phyloP scores from a whole-genome alignment of 306 rosid species.

The Hippophae tibetana region DNA sequence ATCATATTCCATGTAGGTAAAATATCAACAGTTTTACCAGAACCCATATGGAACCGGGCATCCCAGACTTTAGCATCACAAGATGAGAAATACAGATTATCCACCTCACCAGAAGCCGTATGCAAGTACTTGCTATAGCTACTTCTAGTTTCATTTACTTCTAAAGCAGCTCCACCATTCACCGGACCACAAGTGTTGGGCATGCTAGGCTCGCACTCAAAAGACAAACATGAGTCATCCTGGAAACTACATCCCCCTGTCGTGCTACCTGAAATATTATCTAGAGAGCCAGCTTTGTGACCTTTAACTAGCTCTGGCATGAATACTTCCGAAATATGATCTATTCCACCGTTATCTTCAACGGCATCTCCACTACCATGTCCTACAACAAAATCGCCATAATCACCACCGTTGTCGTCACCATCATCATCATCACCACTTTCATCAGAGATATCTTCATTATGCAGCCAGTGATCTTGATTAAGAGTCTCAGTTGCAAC shows the following conservation, averaged over 20 bases:
- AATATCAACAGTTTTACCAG: slow-evolving; percentile 30
- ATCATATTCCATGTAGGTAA: slow-evolving; percentile 48
- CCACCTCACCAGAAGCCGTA: slow-evolving; percentile 18
- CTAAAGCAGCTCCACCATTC: slow-evolving; percentile 19
- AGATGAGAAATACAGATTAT: slow-evolving; percentile 27
- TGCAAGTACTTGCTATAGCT: slow-evolving; percentile 20
- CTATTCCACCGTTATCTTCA: slow-evolving; percentile 11
- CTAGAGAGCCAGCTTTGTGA: slow-evolving; percentile 12
- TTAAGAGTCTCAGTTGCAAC: slow-evolving; percentile 55
- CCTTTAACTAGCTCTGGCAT: slow-evolving; percentile 13
- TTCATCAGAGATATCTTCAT: slow-evolving; percentile 12
- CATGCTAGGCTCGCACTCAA: slow-evolving; percentile 21
- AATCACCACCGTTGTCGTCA: not conserved
- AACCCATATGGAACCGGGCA: slow-evolving; percentile 20
- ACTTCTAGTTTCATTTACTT: slow-evolving; percentile 17
- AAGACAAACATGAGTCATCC: slow-evolving; percentile 42
- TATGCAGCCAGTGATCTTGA: no score
- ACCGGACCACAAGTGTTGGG: slow-evolving; percentile 16
- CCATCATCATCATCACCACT: slow-evolving; percentile 10
- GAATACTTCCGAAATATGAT: slow-evolving; percentile 6
- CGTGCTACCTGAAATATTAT: slow-evolving; percentile 14
- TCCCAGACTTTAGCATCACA: slow-evolving; percentile 43
- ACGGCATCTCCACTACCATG: slow-evolving; percentile 12
- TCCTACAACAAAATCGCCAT: slow-evolving; percentile 12
- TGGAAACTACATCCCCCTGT: slow-evolving; percentile 18